Evolutionary conservation across 345 rosid species (phyloP), one percentile per base, ranked within the genome.

Genomic region (Bretschneidera sinensis): DNA sequence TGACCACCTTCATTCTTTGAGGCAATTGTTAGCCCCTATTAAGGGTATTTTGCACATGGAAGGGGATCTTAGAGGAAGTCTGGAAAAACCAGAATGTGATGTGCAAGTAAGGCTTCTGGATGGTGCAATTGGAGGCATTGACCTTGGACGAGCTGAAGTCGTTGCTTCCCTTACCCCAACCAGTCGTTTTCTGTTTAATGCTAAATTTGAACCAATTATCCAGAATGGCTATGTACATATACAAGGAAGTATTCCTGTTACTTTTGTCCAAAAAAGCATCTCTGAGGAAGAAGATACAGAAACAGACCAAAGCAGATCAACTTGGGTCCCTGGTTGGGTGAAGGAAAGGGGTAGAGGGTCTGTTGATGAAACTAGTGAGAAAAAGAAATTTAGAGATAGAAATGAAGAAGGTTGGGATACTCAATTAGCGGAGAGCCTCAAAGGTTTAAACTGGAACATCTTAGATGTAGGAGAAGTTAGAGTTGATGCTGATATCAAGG

Each of bases 51-150:
- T 92, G 67, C 92, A 92, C 73, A 92, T 92, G 97, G 99, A 92
- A 80, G 99, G 99, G 58, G 97, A 92, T 80, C 91, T 92, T 31
- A 83, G 99, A 77, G 99, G 97, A 68, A 92, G 81, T 77, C 84
- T 84, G 48, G 94, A 78, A 71, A 92, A 86, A 79, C 97, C 97
- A 57, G 99, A 89, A 79, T 92, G 99, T 62, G 96, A 92, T 78
- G 96, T 92, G 59, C 92, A 89, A 78, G 94, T 92, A 35, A 84
- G 96, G 76, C 92, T 92, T 51, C 79, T 89, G 69, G 99, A 89
- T 83, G 97, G 97, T 69, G 88, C 95, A 14, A 75, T 89, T 68
- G 97, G 96, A 47, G 96, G 99, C 70, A 89, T 90, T 69, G 97
- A 85, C 77, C 89, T 92, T 58, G 97, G 97, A 64, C 85, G 92